Base-by-base conservation (phyloP, 108 stramenopile genomes). In the Skeletonema costatum region DNA sequence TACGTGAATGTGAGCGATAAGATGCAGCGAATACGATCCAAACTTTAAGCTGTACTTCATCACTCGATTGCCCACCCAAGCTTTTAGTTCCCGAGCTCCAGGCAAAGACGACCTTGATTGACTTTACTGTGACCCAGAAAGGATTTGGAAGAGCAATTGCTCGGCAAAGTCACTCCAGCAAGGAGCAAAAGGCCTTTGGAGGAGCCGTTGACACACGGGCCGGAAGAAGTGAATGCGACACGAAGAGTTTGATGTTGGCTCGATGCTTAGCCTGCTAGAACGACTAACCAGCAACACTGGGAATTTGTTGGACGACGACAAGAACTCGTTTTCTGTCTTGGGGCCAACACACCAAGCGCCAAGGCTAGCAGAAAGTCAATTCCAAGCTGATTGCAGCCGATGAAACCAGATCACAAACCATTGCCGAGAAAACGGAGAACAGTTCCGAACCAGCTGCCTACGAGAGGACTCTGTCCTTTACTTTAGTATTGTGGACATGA, bases 141-240 rank as follows among this genome's bases (percentile, higher is more conserved):
- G 97, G 97, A 19, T 77, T 77, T 97, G 12, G 97, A 97, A 66
- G 97, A 97, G 73, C 97, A 97, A 85, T 92, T 97, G 31, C 80
- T 97, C 31, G 95, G 95, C 53, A 89, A 91, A 38, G 97, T 97
- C 21, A 96, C 96, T n/a, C n/a, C 44, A 89, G 90, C 33, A 92
- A 94, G 66, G 97, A 97, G 80, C 95, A 97, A 82, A 89, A 92
- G 77, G 95, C 95, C 95, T 4, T 80, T 97, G 7, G 95, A 97
- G 73, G 97, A 97, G 44, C 95, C 94, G 71, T 89, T 97, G n/a
- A 89, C 91, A 30, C 87, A 92, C 68, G 97, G 96, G 9, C 87
- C 96, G 17, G 94, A 96, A 68, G 95, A 96, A 63, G 97, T 96
- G 59, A 96, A 96, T 71, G 67, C 76, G 96, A 97, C 73, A 96